Percentiles rank a stretch among this genome's conserved stretches.
phyloP scores from a whole-genome alignment of 1,139 yeast genomes.

The Lizanozyma gosingica region DNA sequence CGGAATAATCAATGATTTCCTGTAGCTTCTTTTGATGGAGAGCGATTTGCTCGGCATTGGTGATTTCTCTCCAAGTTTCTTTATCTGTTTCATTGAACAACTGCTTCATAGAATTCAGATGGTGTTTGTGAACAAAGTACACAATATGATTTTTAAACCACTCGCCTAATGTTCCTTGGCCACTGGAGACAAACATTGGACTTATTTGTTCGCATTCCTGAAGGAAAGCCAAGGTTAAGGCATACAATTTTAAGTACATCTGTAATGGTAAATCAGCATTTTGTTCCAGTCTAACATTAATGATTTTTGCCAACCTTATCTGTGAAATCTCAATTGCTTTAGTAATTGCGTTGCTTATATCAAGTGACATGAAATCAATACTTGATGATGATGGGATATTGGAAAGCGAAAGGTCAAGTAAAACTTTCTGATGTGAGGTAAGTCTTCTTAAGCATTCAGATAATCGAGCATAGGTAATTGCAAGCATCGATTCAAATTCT shows the following conservation, averaged over 20 bases:
- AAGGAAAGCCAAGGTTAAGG: conserved; percentile 60
- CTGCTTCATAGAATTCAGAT: conserved; percentile 37
- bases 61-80: conserved; percentile 74
- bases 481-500: conserved; percentile 69
- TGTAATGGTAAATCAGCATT: conserved; percentile 47
- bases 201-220: conserved; percentile 80
- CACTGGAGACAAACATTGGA: conserved; percentile 58
- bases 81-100: conserved; percentile 47
- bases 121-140: conserved; percentile 50
- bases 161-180: conserved; percentile 48
- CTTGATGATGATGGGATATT: conserved; percentile 32
- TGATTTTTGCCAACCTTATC: conserved; percentile 65
- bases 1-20: conserved; percentile 44
- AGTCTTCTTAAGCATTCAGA: conserved; percentile 69
- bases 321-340: conserved; percentile 70
- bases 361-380: conserved; percentile 51
- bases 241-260: conserved; percentile 57
- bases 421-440: conserved; percentile 67
- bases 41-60: conserved; percentile 9
- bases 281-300: conserved; percentile 70
- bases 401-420: conserved; percentile 66
- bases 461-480: conserved; percentile 50
- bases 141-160: conserved; percentile 60
- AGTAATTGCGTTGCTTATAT: conserved; percentile 51
- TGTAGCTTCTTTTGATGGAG: conserved; percentile 45